Evolutionary conservation across 2,329 filamentous ascomycete genomes (phyloP).

Genomic region (Fusarium sp.): DNA sequence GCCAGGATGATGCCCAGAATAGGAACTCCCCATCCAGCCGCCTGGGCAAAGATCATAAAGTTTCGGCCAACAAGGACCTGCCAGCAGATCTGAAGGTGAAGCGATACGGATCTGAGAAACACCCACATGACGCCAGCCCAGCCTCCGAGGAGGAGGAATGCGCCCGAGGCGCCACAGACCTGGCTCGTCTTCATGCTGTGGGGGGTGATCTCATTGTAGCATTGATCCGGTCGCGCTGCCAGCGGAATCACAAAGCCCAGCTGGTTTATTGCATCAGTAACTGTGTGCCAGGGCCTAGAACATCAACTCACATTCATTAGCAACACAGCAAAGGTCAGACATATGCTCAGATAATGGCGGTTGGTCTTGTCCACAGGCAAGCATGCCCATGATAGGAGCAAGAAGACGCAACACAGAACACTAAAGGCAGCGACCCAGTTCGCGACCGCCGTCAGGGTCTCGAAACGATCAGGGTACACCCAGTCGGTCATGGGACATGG

Average conservation of each 20-base stretch:
- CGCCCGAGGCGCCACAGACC: conserved; percentile 88
- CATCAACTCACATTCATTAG: conserved; percentile 79
- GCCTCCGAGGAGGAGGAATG: conserved; percentile 87
- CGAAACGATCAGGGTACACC: conserved; percentile 72
- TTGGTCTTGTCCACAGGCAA: conserved; percentile 90
- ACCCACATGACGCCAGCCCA: conserved; percentile 90
- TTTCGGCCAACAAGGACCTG: conserved; percentile 87
- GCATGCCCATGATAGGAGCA: conserved; percentile 82
- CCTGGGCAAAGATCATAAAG: conserved; percentile 89
- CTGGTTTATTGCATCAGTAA: conserved; percentile 56
- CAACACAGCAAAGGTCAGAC: conserved; percentile 79
- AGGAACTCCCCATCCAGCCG: conserved; percentile 86
- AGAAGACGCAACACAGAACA: conserved; percentile 77
- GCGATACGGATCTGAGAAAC: conserved; percentile 87
- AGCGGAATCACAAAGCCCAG: conserved; percentile 92
- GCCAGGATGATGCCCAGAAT: conserved; percentile 79
- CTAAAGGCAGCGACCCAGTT: conserved; percentile 86
- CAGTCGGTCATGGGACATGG: conserved; percentile 91
- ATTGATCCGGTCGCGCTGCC: conserved; percentile 81
- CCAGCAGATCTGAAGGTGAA: conserved; percentile 99
- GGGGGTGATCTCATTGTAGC: conserved; percentile 90
- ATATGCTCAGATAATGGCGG: conserved; percentile 93
- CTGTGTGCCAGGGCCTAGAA: not conserved
- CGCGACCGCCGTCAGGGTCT: conserved; percentile 71
- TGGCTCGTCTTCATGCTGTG: conserved; percentile 87